phyloP scores from a whole-genome alignment of 176 grass and related monocot species.

The Typha latifolia region DNA sequence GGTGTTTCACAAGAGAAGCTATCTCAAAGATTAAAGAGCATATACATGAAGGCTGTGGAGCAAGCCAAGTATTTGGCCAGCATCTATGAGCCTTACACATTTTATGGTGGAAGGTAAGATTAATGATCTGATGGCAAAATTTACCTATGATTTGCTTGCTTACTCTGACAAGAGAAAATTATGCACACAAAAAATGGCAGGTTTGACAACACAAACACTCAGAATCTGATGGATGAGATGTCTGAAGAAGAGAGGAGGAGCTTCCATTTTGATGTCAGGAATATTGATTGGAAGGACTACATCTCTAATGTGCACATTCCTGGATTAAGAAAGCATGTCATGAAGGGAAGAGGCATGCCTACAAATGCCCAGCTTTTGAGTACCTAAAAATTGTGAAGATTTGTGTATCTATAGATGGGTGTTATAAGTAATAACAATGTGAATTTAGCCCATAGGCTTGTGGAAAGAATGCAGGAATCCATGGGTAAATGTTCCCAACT shows the following conservation, averaged over 20 bases:
- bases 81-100: constrained; percentile 91
- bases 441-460: background rate
- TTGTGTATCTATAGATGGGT: background rate
- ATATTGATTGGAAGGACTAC: constrained; percentile 81
- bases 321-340: constrained; percentile 75
- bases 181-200: constrained; percentile 12
- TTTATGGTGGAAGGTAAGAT: constrained; percentile 72
- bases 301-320: constrained; percentile 84
- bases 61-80: constrained; percentile 67
- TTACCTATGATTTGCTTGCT: background rate
- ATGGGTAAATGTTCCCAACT: too few species aligned
- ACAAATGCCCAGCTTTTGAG: constrained; percentile 12
- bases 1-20: constrained; percentile 11
- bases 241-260: constrained; percentile 43
- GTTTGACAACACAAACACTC: constrained; percentile 68
- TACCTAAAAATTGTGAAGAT: constrained; percentile 8
- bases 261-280: constrained; percentile 70
- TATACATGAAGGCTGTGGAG: constrained; percentile 63
- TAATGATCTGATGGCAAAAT: background rate
- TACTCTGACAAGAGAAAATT: background rate
- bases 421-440: background rate
- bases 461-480: too few species aligned
- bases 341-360: constrained; percentile 57
- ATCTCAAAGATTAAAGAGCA: constrained; percentile 28
- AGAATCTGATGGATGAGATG: constrained; percentile 59